Evolutionary conservation across 1,284 basidiomycete genomes (phyloP), one percentile per base, ranked within the genome.

Genomic region (Tremellales sp.): DNA sequence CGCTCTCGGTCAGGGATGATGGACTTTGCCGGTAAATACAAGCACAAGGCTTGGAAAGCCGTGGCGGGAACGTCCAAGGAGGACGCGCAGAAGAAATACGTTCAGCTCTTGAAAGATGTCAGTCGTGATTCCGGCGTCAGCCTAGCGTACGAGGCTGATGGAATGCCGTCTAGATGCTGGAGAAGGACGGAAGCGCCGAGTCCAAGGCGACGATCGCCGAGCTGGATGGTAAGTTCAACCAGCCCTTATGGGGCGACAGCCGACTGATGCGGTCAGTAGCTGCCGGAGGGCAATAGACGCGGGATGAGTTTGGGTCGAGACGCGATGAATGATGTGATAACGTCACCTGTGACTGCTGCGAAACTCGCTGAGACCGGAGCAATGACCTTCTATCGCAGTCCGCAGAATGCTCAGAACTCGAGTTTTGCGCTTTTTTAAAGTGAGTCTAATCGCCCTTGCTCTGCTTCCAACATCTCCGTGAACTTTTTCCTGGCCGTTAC

Each of bases 21-120:
- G 60, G 66, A 72, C 57, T 73, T 74, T 51, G 60, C 60, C 39
- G 73, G 65, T 41, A 73, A 73, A 57, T 64, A 64, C 62, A 72
- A 72, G 59, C 70, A 62, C 87, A 82, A 88, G 67, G 90, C 90
- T n/a, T 93, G 89, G 87, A 79, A 83, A 37, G 68, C 63, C n/a
- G 77, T 86, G 53, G 79, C 90, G 73, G 88, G 84, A 27, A 79
- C 73, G 31, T 77, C 80, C 43, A 79, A 80, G 71, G 86, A 88
- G 62, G 82, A 83, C 0, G 87, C 87, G 13, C 73, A 78, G 72
- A 66, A 71, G 42, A 76, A 79, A 63, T 94, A 93, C 63, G 85
- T 92, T 50, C 78, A 80, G 47, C 80, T 81, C 57, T 77, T 94
- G 56, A 59, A 84, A 56, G 74, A 77, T 74, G 89, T 87, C 56